A percentile compares a stretch with the other conserved stretches of the same genome.
Evolutionary conservation across 2,329 filamentous ascomycete species (phyloP).

Genomic region (Aspergillus tamarii): DNA sequence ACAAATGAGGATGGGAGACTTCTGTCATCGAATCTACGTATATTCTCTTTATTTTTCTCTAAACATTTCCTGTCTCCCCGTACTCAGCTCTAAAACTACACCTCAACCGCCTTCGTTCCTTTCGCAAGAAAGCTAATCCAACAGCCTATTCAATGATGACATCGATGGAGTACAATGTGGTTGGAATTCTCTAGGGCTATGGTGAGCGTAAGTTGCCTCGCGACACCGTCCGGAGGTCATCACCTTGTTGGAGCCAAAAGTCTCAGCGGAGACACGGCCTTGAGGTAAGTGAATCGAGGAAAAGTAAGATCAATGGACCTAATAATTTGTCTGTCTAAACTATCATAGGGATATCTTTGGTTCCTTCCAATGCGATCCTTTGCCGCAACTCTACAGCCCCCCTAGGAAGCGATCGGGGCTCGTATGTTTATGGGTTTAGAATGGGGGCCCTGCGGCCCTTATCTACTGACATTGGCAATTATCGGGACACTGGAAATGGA

Average conservation of each 20-base stretch:
- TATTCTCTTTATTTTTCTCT: neutral
- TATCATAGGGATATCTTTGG: too few relatives aligned
- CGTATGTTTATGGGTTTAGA: neutral
- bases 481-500: neutral
- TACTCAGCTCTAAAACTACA: neutral
- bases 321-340: too few relatives aligned
- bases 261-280: neutral
- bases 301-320: too few relatives aligned
- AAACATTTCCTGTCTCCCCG: neutral
- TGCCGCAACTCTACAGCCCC: neutral
- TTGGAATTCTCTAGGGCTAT: neutral
- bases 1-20: neutral
- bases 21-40: neutral
- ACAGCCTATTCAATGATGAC: neutral
- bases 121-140: neutral
- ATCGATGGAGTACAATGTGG: neutral
- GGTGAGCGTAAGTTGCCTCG: neutral
- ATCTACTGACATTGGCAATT: neutral
- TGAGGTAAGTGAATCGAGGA: neutral
- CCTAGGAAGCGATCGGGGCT: neutral
- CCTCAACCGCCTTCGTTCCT: too few relatives aligned
- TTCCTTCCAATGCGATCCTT: neutral
- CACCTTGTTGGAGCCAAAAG: neutral
- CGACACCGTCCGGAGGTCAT: neutral
- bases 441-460: neutral